phyloP scores from a whole-genome alignment of 768 basidiomycete genomes.

The Mycena filopes region DNA sequence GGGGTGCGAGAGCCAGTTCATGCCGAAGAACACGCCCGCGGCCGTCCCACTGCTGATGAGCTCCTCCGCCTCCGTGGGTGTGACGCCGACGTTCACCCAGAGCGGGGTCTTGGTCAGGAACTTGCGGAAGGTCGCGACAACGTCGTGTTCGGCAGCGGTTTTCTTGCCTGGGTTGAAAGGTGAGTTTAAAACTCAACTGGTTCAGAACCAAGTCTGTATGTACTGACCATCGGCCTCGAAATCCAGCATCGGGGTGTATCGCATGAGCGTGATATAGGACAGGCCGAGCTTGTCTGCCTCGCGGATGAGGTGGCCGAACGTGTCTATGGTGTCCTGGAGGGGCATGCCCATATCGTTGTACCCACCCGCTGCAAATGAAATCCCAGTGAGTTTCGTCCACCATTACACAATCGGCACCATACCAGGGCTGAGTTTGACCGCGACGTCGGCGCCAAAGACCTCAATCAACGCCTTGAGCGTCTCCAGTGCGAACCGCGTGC shows the following conservation, averaged over 20 bases:
- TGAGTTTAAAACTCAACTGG: no score
- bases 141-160: no score
- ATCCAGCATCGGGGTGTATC: slow-evolving; percentile 40
- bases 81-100: no score
- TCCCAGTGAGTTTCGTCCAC: not conserved
- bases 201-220: no score
- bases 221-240: slow-evolving; percentile 48
- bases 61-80: no score
- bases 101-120: no score
- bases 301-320: slow-evolving; percentile 35
- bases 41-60: no score
- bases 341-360: slow-evolving; percentile 35
- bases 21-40: no score
- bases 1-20: no score
- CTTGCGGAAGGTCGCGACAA: no score
- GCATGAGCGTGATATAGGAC: slow-evolving; percentile 45
- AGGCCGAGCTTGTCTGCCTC: slow-evolving; percentile 31
- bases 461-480: slow-evolving; percentile 41
- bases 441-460: slow-evolving; percentile 45
- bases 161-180: no score
- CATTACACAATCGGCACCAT: slow-evolving; percentile 1
- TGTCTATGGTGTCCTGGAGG: slow-evolving; percentile 36
- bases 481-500: slow-evolving; percentile 49
- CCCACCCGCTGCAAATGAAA: not conserved
- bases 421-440: slow-evolving; percentile 44